A percentile compares a stretch with the other conserved stretches of the same genome.
These are phyloP conservation scores for Euphorbia tirucalli DNA, from an alignment of 345 rosid genomes.

Conservation along the genomic window DNA sequence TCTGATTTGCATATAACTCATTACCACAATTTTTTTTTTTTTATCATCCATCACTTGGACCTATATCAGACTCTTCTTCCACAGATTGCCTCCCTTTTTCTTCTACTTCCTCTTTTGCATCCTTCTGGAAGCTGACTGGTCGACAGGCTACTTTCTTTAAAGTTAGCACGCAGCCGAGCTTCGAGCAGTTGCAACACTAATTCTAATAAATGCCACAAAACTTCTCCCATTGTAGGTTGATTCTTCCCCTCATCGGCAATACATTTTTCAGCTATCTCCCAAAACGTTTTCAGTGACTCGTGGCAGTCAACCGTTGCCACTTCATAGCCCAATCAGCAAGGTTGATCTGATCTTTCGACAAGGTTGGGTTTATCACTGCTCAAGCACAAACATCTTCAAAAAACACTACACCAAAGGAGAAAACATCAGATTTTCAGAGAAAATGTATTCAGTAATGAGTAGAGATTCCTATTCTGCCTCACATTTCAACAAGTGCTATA, in stretches of 20 bases:
- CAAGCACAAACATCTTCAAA: constrained; percentile 85
- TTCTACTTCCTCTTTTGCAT: constrained; percentile 19
- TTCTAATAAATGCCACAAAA: constrained; percentile 83
- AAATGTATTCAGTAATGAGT: too few species aligned
- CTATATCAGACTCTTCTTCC: constrained; percentile 14
- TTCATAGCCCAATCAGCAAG: constrained; percentile 90
- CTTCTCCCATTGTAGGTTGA: constrained; percentile 91
- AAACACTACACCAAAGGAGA: constrained; percentile 82
- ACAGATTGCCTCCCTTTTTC: constrained; percentile 4
- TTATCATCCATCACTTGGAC: constrained; percentile 11
- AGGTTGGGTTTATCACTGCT: constrained; percentile 80
- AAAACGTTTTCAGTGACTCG: constrained; percentile 70
- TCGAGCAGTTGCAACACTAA: constrained; percentile 77
- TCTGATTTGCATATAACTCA: constrained; percentile 8
- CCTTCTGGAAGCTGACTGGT: constrained; percentile 41
- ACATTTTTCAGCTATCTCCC: constrained; percentile 90
- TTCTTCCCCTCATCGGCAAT: constrained; percentile 77
- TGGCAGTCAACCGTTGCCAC: constrained; percentile 65
- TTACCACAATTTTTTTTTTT: neutral
- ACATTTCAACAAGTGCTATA: too few species aligned
- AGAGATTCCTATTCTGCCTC: too few species aligned
- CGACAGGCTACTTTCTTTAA: too few species aligned
- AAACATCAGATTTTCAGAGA: constrained; percentile 90
- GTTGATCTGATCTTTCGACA: constrained; percentile 91
- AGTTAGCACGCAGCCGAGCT: constrained; percentile 59